phyloP scores from a whole-genome alignment of 345 rosid genomes.

The Syzygium jambos region DNA sequence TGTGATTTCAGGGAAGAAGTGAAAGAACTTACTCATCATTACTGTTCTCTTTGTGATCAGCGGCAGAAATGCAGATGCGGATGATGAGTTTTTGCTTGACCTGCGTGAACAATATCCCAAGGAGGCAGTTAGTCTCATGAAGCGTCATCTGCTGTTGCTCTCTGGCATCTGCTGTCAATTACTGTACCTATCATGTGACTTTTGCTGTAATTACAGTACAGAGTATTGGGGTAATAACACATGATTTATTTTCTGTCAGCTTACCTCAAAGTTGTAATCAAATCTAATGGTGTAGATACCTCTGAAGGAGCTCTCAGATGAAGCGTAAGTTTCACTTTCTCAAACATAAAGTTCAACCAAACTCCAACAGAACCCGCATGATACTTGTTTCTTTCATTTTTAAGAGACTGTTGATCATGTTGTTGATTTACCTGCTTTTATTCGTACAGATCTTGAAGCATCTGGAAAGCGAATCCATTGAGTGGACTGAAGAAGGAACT shows the following conservation, averaged over 20 bases:
- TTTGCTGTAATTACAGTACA: neutral
- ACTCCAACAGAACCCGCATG: neutral
- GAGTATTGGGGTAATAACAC: neutral
- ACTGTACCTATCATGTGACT: constrained; percentile 10
- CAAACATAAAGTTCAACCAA: neutral
- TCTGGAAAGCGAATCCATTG: constrained; percentile 39
- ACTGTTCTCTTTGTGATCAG: neutral
- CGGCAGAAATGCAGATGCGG: constrained; percentile 15
- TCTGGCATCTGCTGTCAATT: constrained; percentile 48
- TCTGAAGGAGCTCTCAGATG: constrained; percentile 38
- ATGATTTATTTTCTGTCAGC: neutral
- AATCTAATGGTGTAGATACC: constrained; percentile 20
- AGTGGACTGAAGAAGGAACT: constrained; percentile 33
- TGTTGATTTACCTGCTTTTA: neutral
- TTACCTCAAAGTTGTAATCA: constrained; percentile 40
- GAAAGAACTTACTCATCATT: neutral
- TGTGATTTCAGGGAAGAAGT: neutral
- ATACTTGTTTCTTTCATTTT: neutral
- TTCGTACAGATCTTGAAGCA: constrained; percentile 31
- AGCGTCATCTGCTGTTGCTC: constrained; percentile 30
- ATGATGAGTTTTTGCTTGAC: constrained; percentile 22
- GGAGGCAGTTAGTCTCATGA: constrained; percentile 40
- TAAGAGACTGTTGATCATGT: neutral
- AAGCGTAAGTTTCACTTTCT: constrained; percentile 19
- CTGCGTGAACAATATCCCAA: constrained; percentile 24